Base-by-base conservation (phyloP, 768 basidiomycete species). In the Xerocomellus intermedius region DNA sequence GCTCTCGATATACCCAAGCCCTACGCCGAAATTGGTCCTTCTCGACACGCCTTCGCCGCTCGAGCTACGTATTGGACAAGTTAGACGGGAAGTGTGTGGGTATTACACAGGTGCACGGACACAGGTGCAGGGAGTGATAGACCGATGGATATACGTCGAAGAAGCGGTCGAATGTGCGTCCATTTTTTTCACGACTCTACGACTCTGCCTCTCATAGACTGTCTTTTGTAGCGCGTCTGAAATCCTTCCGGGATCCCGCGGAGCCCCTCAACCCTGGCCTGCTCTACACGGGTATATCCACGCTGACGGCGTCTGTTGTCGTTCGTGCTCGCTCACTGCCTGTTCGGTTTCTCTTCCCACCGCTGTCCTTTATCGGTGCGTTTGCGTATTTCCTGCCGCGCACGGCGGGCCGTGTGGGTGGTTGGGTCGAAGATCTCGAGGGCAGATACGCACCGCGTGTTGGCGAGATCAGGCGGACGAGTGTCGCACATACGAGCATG, bases 241-340 rank as follows among this genome's bases (percentile, higher is more conserved):
- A 94, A 70, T 82, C 87, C 7, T 82, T 98, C 62, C 74, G 93
- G 14, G 86, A 91, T 0, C 80, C 85, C 0, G 78, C 87, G 50
- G 96, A 98, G 73, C 77, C 86, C 1, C 82, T 97, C 28, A 93
- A 87, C 10, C 95, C 95, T 1, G 92, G 90, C n/a, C 65, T 89
- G 5, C 85, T 98, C 50, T 98, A 96, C 75, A 87, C 91, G 43
- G 91, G 93, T 46, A 81, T 98, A 46, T 85, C 92, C 3, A 85
- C 92, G 14, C 84, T 98, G 45, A 88, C 90, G 4, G 92, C 90
- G 2, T 94, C 94, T 53, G 87, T 98, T 63, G 62, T 98, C 52
- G 83, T 89, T 0, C 87, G 94, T 41, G 89, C 87, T 61, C 85
- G 94, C 58, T 67, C 76, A 49, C 73, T 94, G 50, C 78, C 85